Percentiles rank a stretch among this genome's conserved stretches.
phyloP scores from a whole-genome alignment of 2,329 filamentous ascomycete species.

The Aureobasidium melanogenum region DNA sequence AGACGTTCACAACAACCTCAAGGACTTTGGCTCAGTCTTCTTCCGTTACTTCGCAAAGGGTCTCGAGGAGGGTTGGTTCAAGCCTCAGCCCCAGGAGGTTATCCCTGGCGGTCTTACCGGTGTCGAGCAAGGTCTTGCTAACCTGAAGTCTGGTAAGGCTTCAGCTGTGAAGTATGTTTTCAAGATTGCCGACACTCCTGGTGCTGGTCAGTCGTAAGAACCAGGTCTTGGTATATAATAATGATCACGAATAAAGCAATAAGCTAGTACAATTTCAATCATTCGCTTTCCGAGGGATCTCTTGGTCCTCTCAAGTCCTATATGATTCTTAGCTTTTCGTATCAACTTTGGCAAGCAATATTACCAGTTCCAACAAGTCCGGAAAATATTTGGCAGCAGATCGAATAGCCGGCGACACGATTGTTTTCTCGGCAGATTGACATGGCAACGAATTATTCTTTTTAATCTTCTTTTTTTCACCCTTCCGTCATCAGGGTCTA shows the following conservation, averaged over 20 bases:
- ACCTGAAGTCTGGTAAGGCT: slow-evolving; percentile 23
- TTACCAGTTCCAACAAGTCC: too few species aligned
- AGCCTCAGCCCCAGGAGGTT: slow-evolving; percentile 26
- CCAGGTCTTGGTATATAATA: neutral
- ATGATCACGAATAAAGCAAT: neutral
- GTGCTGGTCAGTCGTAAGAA: slow-evolving; percentile 8
- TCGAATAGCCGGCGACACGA: neutral
- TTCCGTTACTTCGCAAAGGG: slow-evolving; percentile 25
- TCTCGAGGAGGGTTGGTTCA: slow-evolving; percentile 29
- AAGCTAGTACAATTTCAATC: neutral
- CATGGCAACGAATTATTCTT: neutral
- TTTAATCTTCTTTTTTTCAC: neutral
- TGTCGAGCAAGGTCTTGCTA: slow-evolving; percentile 20
- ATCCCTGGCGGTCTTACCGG: slow-evolving; percentile 23
- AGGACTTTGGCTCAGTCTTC: slow-evolving; percentile 28
- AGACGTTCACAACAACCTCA: slow-evolving; percentile 23
- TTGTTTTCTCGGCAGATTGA: neutral
- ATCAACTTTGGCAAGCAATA: too few species aligned
- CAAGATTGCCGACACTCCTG: slow-evolving; percentile 22
- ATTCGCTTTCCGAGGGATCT: neutral
- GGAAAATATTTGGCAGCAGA: neutral
- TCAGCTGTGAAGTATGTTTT: slow-evolving; percentile 26
- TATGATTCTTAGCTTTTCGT: too few species aligned
- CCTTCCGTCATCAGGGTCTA: neutral
- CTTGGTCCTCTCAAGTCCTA: too few species aligned